Percentiles rank a stretch among this genome's conserved stretches.
phyloP scores from a whole-genome alignment of 129 eudicot genomes.

The Flaveria ramosissima region DNA sequence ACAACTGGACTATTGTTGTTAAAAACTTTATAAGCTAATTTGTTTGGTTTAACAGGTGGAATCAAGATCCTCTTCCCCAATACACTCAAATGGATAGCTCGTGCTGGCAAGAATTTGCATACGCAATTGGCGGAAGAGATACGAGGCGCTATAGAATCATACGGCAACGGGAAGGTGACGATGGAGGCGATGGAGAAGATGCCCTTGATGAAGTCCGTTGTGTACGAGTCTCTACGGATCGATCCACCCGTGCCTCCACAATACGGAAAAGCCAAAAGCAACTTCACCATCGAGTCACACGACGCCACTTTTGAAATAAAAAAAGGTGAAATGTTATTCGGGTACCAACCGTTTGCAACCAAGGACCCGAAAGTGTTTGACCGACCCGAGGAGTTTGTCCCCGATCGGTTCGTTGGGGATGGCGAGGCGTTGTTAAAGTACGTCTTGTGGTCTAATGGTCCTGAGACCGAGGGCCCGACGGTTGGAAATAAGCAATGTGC shows the following conservation, averaged over 20 bases:
- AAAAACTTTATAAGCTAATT: too few species aligned
- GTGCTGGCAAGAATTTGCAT: conserved; percentile 66
- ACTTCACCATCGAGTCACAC: conserved; percentile 69
- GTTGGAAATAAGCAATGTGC: conserved; percentile 80
- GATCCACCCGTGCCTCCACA: conserved; percentile 83
- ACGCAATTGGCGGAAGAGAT: conserved; percentile 62
- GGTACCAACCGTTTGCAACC: conserved; percentile 91
- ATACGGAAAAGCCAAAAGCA: conserved; percentile 68
- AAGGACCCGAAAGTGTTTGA: conserved; percentile 73
- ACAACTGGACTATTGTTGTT: too few species aligned
- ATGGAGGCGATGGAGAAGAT: conserved; percentile 78
- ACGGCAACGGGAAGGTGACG: conserved; percentile 59
- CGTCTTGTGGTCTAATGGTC: conserved; percentile 91
- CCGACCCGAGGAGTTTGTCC: conserved; percentile 80
- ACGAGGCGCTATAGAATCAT: conserved; percentile 53
- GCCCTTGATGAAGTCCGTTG: conserved; percentile 83
- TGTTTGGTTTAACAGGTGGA: conserved; percentile 29
- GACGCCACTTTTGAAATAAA: conserved; percentile 71
- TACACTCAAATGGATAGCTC: conserved; percentile 74
- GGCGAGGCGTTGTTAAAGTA: conserved; percentile 69
- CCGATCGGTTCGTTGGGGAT: conserved; percentile 80
- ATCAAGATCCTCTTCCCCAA: conserved; percentile 75
- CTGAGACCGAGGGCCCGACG: conserved; percentile 63
- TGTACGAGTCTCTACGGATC: conserved; percentile 73
- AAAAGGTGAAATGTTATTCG: conserved; percentile 77